A percentile compares a stretch with the other conserved stretches of the same genome.
Evolutionary conservation across 2,329 filamentous ascomycete genomes (phyloP).

Genomic region (Penicillium sclerotigenum): DNA sequence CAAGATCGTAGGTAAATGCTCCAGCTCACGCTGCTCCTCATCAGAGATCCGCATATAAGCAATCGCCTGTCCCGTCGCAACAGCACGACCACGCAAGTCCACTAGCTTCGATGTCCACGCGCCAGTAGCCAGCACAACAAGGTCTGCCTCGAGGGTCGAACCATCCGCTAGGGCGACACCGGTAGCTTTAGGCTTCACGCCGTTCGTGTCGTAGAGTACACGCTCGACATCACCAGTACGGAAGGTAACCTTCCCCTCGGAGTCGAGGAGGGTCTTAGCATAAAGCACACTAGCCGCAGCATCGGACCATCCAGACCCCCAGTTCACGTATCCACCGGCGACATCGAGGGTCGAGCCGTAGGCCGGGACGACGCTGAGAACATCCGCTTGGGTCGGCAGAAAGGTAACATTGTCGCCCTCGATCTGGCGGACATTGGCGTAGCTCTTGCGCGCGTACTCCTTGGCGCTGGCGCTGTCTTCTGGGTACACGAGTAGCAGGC

Average conservation of each 20-base stretch:
- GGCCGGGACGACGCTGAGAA: constrained; percentile 34
- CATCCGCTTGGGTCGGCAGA: constrained; percentile 34
- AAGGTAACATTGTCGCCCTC: constrained; percentile 36
- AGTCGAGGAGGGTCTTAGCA: constrained; percentile 37
- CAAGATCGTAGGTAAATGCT: constrained; percentile 62
- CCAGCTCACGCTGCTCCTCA: constrained; percentile 65
- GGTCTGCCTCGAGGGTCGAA: constrained; percentile 58
- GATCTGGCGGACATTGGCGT: constrained; percentile 39
- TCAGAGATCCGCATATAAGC: constrained; percentile 72
- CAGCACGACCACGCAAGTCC: constrained; percentile 70
- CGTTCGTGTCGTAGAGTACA: constrained; percentile 28
- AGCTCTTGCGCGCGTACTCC: constrained; percentile 40
- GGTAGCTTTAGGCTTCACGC: constrained; percentile 41
- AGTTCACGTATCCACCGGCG: constrained; percentile 46
- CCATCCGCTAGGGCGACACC: constrained; percentile 55
- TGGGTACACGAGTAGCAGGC: constrained; percentile 42
- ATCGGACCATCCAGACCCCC: constrained; percentile 47
- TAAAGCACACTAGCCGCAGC: constrained; percentile 42
- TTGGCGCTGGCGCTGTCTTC: constrained; percentile 28
- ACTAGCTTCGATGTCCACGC: constrained; percentile 80
- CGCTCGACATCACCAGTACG: constrained; percentile 36
- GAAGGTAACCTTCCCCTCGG: constrained; percentile 37
- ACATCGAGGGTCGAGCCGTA: constrained; percentile 36
- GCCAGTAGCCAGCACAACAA: constrained; percentile 78
- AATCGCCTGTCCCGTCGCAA: constrained; percentile 78